Conservation (phyloP, 1,284 basidiomycete species). For the Vanrija pseudolonga region DNA sequence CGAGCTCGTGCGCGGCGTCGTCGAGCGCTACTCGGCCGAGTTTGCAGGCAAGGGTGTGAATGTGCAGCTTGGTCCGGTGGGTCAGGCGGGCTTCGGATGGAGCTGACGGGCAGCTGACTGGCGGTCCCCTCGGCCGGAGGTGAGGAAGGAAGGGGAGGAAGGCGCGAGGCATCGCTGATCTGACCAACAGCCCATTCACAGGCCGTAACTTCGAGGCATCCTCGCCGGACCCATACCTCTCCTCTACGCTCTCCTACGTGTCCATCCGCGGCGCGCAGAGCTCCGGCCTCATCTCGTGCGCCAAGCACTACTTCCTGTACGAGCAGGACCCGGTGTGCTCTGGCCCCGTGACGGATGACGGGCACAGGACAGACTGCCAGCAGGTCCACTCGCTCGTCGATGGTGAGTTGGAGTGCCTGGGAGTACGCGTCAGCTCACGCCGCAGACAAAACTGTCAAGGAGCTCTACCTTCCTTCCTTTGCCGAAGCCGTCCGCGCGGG, state of each 20-base stretch:
- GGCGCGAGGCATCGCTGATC: too few species aligned
- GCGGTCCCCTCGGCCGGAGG: constrained; percentile 49
- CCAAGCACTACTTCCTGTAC: constrained; percentile 49
- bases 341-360: constrained; percentile 27
- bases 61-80: constrained; percentile 41
- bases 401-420: constrained; percentile 22
- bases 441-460: constrained; percentile 48
- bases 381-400: constrained; percentile 35
- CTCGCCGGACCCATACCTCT: constrained; percentile 49
- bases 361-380: constrained; percentile 28
- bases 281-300: constrained; percentile 45
- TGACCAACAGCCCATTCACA: constrained; percentile 32
- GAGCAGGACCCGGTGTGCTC: constrained; percentile 47
- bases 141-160: constrained; percentile 12
- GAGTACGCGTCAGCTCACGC: neutral
- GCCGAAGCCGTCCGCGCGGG: constrained; percentile 53
- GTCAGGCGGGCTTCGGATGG: neutral
- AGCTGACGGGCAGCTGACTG: constrained; percentile 37
- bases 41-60: constrained; percentile 49
- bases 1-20: constrained; percentile 49
- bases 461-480: constrained; percentile 51
- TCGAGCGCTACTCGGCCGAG: constrained; percentile 51
- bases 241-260: constrained; percentile 43
- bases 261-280: constrained; percentile 46
- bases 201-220: constrained; percentile 52